These are phyloP conservation scores for Raffaelea ambrosiae DNA, from an alignment of 2,329 filamentous ascomycete genomes.

Conservation along the genomic window DNA sequence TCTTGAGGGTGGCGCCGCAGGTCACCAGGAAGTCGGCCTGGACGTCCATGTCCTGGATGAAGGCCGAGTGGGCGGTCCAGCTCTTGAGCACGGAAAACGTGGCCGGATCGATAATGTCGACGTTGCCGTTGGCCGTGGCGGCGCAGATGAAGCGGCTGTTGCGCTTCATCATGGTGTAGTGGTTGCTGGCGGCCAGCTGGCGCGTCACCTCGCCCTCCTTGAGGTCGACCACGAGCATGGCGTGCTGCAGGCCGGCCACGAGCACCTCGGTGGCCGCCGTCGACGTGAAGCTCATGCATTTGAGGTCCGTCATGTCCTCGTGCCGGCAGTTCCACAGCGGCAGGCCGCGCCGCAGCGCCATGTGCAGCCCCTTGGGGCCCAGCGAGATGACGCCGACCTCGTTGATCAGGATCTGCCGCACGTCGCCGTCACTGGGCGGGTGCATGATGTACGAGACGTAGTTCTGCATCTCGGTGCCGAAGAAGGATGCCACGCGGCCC, in stretches of 20 bases:
- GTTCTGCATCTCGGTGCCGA: constrained; percentile 71
- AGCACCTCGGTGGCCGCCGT: constrained; percentile 77
- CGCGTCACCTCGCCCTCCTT: constrained; percentile 61
- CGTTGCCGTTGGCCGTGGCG: constrained; percentile 70
- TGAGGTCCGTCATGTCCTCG: constrained; percentile 70
- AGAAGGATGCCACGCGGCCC: constrained; percentile 86
- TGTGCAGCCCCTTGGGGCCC: constrained; percentile 75
- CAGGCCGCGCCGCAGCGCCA: constrained; percentile 73
- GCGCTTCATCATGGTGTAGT: constrained; percentile 89
- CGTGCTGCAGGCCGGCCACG: constrained; percentile 76
- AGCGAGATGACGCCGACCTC: constrained; percentile 86
- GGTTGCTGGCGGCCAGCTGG: constrained; percentile 46
- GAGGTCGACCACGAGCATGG: constrained; percentile 70
- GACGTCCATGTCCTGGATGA: constrained; percentile 95
- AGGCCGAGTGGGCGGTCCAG: constrained; percentile 84
- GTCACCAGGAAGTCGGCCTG: constrained; percentile 93
- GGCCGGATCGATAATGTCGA: constrained; percentile 77
- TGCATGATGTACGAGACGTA: constrained; percentile 90
- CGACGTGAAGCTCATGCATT: constrained; percentile 92
- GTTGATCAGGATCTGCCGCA: constrained; percentile 85
- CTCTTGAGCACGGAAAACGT: constrained; percentile 72
- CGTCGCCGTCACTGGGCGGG: constrained; percentile 60
- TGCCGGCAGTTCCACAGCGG: constrained; percentile 78
- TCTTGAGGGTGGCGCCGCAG: constrained; percentile 83
- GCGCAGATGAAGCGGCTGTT: constrained; percentile 79